phyloP scores from a whole-genome alignment of 495 filamentous ascomycete species.

The Xylaria cubensis region DNA sequence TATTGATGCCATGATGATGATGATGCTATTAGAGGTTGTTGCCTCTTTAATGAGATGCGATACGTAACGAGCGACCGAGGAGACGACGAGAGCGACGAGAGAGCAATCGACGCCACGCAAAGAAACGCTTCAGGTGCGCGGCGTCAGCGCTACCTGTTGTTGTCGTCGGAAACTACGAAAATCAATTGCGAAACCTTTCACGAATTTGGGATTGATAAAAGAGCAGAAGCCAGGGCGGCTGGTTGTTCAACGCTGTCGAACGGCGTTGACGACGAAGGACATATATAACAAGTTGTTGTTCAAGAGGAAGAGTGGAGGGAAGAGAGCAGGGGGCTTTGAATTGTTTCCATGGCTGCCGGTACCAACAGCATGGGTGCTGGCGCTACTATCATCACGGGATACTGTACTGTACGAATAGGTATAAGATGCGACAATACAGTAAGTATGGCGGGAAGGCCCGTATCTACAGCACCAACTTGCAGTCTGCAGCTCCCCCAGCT shows the following conservation, averaged over 20 bases:
- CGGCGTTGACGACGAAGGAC: background rate
- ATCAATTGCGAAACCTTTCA: background rate
- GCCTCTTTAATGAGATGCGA: background rate
- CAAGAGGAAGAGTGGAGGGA: background rate
- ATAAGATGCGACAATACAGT: background rate
- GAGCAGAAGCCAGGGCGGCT: slow-evolving; percentile 3
- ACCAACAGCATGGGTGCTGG: background rate
- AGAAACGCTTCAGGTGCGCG: slow-evolving; percentile 13
- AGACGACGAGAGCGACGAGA: slow-evolving; percentile 12
- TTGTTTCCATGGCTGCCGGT: background rate
- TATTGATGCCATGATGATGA: slow-evolving; percentile 35
- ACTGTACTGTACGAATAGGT: background rate
- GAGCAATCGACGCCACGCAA: background rate
- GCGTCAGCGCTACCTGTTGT: background rate
- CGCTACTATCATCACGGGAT: background rate
- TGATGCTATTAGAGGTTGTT: slow-evolving; percentile 10
- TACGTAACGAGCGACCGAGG: slow-evolving; percentile 1
- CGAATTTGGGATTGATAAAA: background rate
- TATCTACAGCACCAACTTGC: background rate
- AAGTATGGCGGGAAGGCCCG: slow-evolving; percentile 8
- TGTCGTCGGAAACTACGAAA: background rate
- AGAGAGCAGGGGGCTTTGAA: background rate
- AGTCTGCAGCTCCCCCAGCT: background rate
- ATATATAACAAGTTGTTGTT: background rate
- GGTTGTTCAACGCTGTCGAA: background rate